These are phyloP conservation scores for Cryptococcus sp. DNA, from an alignment of 1,284 basidiomycete species.

Conservation along the genomic window DNA sequence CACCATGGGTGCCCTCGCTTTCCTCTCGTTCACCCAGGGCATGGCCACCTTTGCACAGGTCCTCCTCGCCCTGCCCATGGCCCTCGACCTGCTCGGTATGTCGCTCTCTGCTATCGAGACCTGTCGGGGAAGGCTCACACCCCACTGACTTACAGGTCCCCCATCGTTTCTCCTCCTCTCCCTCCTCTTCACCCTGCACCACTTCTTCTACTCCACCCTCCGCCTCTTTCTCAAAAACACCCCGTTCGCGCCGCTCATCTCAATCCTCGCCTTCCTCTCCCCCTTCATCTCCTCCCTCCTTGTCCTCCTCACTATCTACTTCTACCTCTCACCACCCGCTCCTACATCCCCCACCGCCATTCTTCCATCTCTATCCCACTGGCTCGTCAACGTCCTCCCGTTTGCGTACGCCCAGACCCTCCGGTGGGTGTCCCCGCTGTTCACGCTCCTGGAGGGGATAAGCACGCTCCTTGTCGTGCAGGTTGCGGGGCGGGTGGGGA, in stretches of 20 bases:
- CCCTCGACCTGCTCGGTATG: conserved; percentile 45
- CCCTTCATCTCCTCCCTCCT: conserved; percentile 40
- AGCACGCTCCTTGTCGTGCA: conserved; percentile 48
- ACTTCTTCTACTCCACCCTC: conserved; percentile 47
- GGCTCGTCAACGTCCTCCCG: conserved; percentile 46
- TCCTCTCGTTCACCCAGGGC: conserved; percentile 39
- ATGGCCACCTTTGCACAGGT: conserved; percentile 45
- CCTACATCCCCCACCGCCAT: conserved; percentile 13
- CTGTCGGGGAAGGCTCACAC: too few relatives aligned
- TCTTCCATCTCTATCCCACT: conserved; percentile 23
- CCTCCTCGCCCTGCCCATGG: conserved; percentile 45
- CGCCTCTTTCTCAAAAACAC: conserved; percentile 47
- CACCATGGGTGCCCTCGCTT: conserved; percentile 20
- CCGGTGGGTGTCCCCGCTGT: conserved; percentile 48
- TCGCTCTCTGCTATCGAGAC: too few relatives aligned
- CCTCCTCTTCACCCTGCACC: conserved; percentile 47
- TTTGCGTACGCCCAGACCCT: conserved; percentile 46
- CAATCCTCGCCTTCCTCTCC: conserved; percentile 42
- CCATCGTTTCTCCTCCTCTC: conserved; percentile 51
- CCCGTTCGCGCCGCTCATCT: conserved; percentile 41
- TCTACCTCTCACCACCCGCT: conserved; percentile 42
- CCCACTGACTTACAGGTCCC: conserved; percentile 44
- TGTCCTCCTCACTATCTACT: conserved; percentile 39
- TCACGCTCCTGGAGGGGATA: conserved; percentile 49
- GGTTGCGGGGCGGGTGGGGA: conserved; percentile 46